phyloP scores from a whole-genome alignment of 305 asterid species.

The Fraxinus angustifolia region DNA sequence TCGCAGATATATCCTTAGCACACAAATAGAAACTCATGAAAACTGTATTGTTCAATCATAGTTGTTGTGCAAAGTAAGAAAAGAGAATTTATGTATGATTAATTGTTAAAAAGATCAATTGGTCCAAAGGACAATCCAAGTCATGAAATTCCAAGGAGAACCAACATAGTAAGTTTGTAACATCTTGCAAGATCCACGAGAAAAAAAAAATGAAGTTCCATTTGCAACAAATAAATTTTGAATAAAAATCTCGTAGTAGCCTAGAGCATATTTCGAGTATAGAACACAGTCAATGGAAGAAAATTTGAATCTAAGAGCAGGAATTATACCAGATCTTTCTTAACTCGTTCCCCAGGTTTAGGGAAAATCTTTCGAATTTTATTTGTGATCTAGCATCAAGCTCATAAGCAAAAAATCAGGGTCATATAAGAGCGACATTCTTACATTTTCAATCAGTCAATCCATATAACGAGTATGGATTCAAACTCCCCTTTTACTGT shows the following conservation, averaged over 20 bases:
- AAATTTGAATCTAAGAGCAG: constrained; percentile 7
- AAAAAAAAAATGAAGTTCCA: constrained; percentile 2
- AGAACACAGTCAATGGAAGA: background rate
- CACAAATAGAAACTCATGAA: background rate
- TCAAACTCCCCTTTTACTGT: background rate
- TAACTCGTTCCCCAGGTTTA: background rate
- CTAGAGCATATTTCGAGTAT: background rate
- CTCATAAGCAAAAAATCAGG: background rate
- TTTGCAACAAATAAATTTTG: constrained; percentile 5
- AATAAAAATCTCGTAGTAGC: background rate
- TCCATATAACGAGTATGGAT: background rate
- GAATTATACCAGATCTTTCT: constrained; percentile 21
- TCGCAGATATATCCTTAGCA: background rate
- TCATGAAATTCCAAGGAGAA: constrained; percentile 27
- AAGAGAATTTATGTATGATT: constrained; percentile 3
- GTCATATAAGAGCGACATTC: background rate
- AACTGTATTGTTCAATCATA: constrained; percentile 14
- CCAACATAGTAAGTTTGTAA: constrained; percentile 18
- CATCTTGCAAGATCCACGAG: constrained; percentile 1
- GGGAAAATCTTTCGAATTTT: background rate
- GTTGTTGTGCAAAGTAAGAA: constrained; percentile 19
- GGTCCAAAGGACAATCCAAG: constrained; percentile 27
- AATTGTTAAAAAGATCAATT: constrained; percentile 6
- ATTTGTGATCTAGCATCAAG: background rate
- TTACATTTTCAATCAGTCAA: background rate